These are phyloP conservation scores for Fabrea salina DNA, from an alignment of 169 alveolate species.

Conservation along the genomic window DNA sequence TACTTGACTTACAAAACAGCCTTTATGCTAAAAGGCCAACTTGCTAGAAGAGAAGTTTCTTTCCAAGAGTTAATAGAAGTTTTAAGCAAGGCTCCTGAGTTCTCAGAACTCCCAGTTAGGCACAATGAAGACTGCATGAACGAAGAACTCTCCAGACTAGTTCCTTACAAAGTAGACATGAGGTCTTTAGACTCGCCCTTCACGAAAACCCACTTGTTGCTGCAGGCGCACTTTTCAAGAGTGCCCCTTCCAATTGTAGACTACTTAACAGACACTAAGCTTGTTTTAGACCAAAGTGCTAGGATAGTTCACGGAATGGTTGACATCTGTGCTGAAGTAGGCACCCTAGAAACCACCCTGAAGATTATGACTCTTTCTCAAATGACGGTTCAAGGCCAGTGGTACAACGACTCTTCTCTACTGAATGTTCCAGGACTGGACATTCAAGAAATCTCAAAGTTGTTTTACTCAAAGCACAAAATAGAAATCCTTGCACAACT, in stretches of 20 bases:
- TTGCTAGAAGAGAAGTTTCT: slow-evolving; percentile 28
- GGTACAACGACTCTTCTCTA: slow-evolving; percentile 70
- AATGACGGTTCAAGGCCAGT: slow-evolving; percentile 79
- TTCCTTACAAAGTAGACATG: slow-evolving; percentile 69
- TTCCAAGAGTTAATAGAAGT: slow-evolving; percentile 56
- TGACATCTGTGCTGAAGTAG: slow-evolving; percentile 71
- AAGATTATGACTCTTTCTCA: slow-evolving; percentile 64
- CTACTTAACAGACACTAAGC: slow-evolving; percentile 83
- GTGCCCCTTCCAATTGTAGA: slow-evolving; percentile 85
- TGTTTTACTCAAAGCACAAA: neutral
- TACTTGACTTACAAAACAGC: slow-evolving; percentile 64
- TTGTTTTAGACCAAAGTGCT: slow-evolving; percentile 77
- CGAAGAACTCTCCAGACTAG: slow-evolving; percentile 73
- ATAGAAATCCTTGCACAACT: neutral
- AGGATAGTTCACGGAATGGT: slow-evolving; percentile 82
- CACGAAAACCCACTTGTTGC: slow-evolving; percentile 78
- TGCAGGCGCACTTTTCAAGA: slow-evolving; percentile 76
- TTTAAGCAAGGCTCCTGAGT: slow-evolving; percentile 74
- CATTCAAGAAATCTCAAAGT: neutral
- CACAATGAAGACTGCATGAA: slow-evolving; percentile 87
- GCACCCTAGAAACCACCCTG: slow-evolving; percentile 65
- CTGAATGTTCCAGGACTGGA: slow-evolving; percentile 56
- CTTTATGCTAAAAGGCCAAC: neutral
- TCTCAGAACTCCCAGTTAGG: slow-evolving; percentile 83
- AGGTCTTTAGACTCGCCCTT: slow-evolving; percentile 66